Evolutionary conservation across 495 filamentous ascomycete genomes (phyloP), one percentile per base, ranked within the genome.

Genomic region (Entonaema liquescens): DNA sequence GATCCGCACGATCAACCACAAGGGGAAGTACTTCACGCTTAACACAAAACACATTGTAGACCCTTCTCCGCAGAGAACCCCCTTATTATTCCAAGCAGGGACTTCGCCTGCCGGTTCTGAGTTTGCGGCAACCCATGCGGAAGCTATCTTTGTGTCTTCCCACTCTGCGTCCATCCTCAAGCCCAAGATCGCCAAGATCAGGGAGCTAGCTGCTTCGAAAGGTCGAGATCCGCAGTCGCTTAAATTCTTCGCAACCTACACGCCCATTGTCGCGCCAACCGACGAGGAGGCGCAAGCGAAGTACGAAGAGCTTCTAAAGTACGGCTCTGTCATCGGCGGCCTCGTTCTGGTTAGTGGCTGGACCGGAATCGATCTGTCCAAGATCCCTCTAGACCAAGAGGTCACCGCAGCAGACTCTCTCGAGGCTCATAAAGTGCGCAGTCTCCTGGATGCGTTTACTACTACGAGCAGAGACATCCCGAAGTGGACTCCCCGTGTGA

Each of bases 41-140:
- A 78, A 78, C 58, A 81, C 82, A 17, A 78, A 76, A 2, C 86
- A 89, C 69, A 87, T 89, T 53, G 81, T 85, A 55, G 82, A 90
- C 63, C 88, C 89, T 0, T 88, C 85, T 3, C 87, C 87, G 9
- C 88, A 90, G 67, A 80, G 88, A 31, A 90, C 87, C 0, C 88
- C 88, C 1, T 85, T 90, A 61, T 80, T 90, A 9, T 88, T 90
- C 78, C 89, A 90, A 74, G 89, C 88, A 2, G 89, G 89, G 13
- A 87, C 85, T 7, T 90, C 87, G 0, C 59, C 80, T 0, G 87
- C 88, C 0, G 88, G 88, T 2, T 83, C 82, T 1, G 79, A 74
- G 0, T 91, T 91, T 66, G 88, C 86, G 0, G 83, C 87, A 0
- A 84, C 79, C 11, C 88, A 90, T 66, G 89, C 88, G 1, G 88